Percentiles rank a stretch among this genome's conserved stretches.
Evolutionary conservation across 805 yeast species (phyloP).

Genomic region (Ogataea nonfermentans): DNA sequence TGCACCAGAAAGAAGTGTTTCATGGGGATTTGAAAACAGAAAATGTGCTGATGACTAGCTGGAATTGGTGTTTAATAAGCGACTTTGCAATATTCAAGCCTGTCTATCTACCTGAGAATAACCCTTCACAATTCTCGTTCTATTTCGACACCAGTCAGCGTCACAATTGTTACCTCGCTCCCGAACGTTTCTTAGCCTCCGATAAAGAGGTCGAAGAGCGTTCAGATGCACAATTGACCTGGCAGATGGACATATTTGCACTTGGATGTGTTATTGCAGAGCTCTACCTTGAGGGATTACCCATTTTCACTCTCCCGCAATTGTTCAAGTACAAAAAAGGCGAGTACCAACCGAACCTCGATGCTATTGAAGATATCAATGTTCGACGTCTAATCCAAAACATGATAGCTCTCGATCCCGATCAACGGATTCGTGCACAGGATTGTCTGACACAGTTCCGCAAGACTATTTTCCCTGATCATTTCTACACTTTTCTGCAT

Average conservation of each 20-base stretch:
- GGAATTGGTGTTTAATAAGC: slow-evolving; percentile 81
- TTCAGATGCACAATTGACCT: slow-evolving; percentile 38
- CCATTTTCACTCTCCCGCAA: slow-evolving; percentile 84
- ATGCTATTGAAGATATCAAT: slow-evolving; percentile 48
- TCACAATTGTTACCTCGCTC: slow-evolving; percentile 88
- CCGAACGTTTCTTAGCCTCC: slow-evolving; percentile 70
- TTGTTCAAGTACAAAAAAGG: slow-evolving; percentile 75
- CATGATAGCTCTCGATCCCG: slow-evolving; percentile 67
- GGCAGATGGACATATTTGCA: slow-evolving; percentile 79
- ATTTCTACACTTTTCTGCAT: slow-evolving; percentile 66
- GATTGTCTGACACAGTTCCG: slow-evolving; percentile 51
- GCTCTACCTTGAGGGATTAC: slow-evolving; percentile 79
- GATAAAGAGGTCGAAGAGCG: slow-evolving; percentile 23
- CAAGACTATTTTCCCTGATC: slow-evolving; percentile 58
- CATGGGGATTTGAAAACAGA: slow-evolving; percentile 96
- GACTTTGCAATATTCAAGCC: slow-evolving; percentile 92
- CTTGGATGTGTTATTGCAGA: slow-evolving; percentile 91
- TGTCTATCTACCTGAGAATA: slow-evolving; percentile 80
- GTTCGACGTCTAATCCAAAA: slow-evolving; percentile 55
- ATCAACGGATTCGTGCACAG: slow-evolving; percentile 52
- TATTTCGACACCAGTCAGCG: slow-evolving; percentile 89
- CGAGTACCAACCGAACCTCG: slow-evolving; percentile 63
- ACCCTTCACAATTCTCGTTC: slow-evolving; percentile 88
- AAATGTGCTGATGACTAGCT: slow-evolving; percentile 79
- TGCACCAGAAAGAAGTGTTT: slow-evolving; percentile 59